Conservation (phyloP, 257 asterid species). For the Solanum neorickii region DNA sequence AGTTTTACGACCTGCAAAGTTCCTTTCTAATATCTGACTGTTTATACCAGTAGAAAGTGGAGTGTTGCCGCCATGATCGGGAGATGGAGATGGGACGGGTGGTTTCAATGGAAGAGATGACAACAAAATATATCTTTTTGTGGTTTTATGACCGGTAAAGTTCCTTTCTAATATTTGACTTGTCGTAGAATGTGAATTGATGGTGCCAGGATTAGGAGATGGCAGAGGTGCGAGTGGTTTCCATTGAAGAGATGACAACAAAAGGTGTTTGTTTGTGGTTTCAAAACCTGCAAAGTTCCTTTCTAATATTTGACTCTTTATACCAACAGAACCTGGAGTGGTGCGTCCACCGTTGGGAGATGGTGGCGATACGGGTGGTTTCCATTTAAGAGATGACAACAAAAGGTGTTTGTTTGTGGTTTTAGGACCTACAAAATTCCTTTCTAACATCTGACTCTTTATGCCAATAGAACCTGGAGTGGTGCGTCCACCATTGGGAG, state of each 20-base stretch:
- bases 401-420: background rate
- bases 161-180: background rate
- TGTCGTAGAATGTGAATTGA: background rate
- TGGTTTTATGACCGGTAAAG: background rate
- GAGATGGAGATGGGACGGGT: slow-evolving; percentile 15
- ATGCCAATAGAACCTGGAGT: background rate
- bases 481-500: background rate
- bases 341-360: background rate
- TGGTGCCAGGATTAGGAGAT: slow-evolving; percentile 20
- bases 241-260: slow-evolving; percentile 20
- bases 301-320: background rate
- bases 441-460: background rate
- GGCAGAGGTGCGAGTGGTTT: slow-evolving; percentile 10
- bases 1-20: background rate
- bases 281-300: background rate
- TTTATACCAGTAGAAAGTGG: background rate
- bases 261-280: background rate
- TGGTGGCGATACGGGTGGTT: background rate
- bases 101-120: slow-evolving; percentile 24
- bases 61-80: slow-evolving; percentile 12
- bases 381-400: slow-evolving; percentile 9
- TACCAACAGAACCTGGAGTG: background rate
- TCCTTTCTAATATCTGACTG: background rate
- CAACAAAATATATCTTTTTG: background rate
- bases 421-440: background rate